These are phyloP conservation scores for Schizosaccharomyces pombe DNA, from an alignment of 805 yeast genomes.

Conservation along the genomic window DNA sequence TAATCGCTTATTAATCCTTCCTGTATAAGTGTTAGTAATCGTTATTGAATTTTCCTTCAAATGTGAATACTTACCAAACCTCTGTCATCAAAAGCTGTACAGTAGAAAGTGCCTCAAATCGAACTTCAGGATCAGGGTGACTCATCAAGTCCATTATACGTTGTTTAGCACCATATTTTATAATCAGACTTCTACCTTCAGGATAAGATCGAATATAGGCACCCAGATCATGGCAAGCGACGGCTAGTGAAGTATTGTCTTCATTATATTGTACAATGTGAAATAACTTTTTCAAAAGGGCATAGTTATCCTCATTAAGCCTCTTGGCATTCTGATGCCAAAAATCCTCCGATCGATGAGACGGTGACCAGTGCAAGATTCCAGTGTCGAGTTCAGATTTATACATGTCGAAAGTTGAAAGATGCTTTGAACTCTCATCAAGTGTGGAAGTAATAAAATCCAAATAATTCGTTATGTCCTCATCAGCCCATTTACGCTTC, in stretches of 20 bases:
- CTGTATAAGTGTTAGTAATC: no score
- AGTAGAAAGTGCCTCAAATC: conserved; percentile 84
- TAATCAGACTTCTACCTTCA: conserved; percentile 32
- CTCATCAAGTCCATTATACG: conserved; percentile 67
- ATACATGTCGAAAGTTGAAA: conserved; percentile 86
- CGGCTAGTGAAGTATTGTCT: conserved; percentile 23
- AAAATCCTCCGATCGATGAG: conserved; percentile 68
- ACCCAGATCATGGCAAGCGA: conserved; percentile 44
- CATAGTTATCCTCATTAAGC: conserved; percentile 47
- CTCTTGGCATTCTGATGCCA: conserved; percentile 63
- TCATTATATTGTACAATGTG: conserved; percentile 14
- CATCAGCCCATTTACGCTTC: conserved; percentile 86
- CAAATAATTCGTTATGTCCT: conserved; percentile 61
- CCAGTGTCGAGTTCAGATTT: conserved; percentile 61
- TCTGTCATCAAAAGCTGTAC: conserved; percentile 59
- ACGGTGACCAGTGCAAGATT: conserved; percentile 68
- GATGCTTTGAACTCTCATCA: conserved; percentile 45
- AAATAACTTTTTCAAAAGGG: conserved; percentile 39
- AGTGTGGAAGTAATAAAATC: conserved; percentile 32
- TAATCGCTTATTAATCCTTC: no score
- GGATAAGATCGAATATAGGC: conserved; percentile 38
- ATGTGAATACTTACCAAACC: conserved; percentile 3
- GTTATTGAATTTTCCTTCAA: no score
- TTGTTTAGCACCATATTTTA: conserved; percentile 40
- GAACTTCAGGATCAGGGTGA: conserved; percentile 61